Evolutionary conservation across 495 filamentous ascomycete species (phyloP).

Genomic region (Daldinia grandis): DNA sequence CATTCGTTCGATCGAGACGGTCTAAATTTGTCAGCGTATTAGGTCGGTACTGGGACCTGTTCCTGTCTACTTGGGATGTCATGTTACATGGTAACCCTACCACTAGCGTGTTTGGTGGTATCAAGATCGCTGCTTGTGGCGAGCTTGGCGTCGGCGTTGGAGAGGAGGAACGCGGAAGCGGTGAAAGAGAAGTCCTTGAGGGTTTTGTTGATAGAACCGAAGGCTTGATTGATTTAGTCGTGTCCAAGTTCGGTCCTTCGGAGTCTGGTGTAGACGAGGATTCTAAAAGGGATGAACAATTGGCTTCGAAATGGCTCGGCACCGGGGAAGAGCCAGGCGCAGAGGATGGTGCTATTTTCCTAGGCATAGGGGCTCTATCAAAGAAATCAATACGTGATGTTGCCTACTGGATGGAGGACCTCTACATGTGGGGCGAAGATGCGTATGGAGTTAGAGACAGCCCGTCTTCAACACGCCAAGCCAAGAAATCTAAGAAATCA

Average conservation of each 20-base stretch:
- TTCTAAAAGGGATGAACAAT: neutral
- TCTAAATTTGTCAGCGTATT: slow-evolving; percentile 65
- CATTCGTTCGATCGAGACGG: slow-evolving; percentile 65
- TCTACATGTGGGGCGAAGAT: slow-evolving; percentile 78
- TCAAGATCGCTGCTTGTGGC: slow-evolving; percentile 90
- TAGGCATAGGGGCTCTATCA: slow-evolving; percentile 74
- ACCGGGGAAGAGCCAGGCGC: slow-evolving; percentile 67
- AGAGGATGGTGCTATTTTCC: slow-evolving; percentile 84
- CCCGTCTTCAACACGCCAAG: slow-evolving; percentile 62
- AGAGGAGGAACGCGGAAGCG: slow-evolving; percentile 91
- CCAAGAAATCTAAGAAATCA: slow-evolving; percentile 37
- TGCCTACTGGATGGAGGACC: slow-evolving; percentile 82
- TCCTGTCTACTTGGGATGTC: slow-evolving; percentile 85
- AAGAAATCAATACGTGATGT: slow-evolving; percentile 70
- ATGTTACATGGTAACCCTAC: slow-evolving; percentile 89
- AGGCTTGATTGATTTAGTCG: slow-evolving; percentile 82
- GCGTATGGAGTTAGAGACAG: slow-evolving; percentile 85
- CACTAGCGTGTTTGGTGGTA: slow-evolving; percentile 77
- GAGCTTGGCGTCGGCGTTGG: slow-evolving; percentile 94
- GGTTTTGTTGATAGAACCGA: slow-evolving; percentile 74
- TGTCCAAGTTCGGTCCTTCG: slow-evolving; percentile 80
- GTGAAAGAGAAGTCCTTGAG: slow-evolving; percentile 89
- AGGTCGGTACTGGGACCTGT: slow-evolving; percentile 83
- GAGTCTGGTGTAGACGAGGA: slow-evolving; percentile 31
- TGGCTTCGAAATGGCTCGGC: slow-evolving; percentile 69